A percentile compares a stretch with the other conserved stretches of the same genome.
Evolutionary conservation across 768 basidiomycete genomes (phyloP).

Genomic region (Serendipita indica): DNA sequence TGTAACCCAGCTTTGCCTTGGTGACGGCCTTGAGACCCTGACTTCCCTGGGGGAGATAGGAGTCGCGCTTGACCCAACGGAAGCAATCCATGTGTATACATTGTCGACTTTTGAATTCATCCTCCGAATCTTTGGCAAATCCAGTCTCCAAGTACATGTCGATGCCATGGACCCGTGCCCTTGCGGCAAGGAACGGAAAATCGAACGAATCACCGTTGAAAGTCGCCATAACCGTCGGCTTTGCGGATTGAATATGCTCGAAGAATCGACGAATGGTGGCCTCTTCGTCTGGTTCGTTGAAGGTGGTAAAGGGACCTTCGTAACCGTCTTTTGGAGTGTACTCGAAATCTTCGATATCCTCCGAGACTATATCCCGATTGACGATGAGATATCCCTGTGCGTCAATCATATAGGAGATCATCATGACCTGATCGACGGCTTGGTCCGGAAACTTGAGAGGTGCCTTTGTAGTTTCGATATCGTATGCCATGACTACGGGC

Average conservation of each 20-base stretch:
- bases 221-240: constrained; percentile 93
- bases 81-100: constrained; percentile 99
- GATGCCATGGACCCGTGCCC: constrained; percentile 76
- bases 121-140: constrained; percentile 79
- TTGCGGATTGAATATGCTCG: constrained; percentile 81
- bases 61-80: constrained; percentile 99
- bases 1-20: constrained; percentile 86
- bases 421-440: constrained; percentile 95
- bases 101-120: constrained; percentile 83
- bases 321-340: constrained; percentile 98
- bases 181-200: constrained; percentile 87
- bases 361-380: constrained; percentile 91
- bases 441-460: constrained; percentile 99
- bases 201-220: constrained; percentile 99
- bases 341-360: constrained; percentile 97
- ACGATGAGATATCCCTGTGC: constrained; percentile 96
- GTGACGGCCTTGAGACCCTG: constrained; percentile 98
- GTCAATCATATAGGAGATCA: constrained; percentile 99
- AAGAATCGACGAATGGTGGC: constrained; percentile 79
- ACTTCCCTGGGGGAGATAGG: constrained; percentile 94
- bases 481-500: constrained; percentile 96
- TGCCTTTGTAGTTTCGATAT: constrained; percentile 98
- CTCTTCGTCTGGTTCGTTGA: constrained; percentile 86
- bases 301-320: constrained; percentile 89
- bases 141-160: constrained; percentile 95